Evolutionary conservation across 257 asterid species (phyloP).

Genomic region (Oldenlandia corymbosa): DNA sequence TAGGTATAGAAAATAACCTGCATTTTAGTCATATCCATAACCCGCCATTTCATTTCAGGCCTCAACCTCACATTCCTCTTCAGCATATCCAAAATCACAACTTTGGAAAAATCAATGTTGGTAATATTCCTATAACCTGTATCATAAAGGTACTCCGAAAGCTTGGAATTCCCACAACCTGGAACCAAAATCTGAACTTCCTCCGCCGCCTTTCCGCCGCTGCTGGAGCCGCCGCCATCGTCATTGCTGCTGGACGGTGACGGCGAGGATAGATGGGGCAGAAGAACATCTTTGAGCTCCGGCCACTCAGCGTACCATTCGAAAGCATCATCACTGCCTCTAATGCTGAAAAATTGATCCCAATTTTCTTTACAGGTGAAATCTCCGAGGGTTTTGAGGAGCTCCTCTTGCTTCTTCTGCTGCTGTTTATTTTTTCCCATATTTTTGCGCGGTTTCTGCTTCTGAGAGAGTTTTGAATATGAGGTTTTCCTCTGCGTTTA

Average conservation of each 20-base stretch:
- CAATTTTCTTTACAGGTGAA: constrained; percentile 84
- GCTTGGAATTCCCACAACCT: constrained; percentile 93
- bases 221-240: constrained; percentile 8
- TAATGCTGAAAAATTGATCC: constrained; percentile 74
- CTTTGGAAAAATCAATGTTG: constrained; percentile 86
- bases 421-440: constrained; percentile 39
- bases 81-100: constrained; percentile 78
- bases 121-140: constrained; percentile 58
- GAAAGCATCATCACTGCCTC: constrained; percentile 72
- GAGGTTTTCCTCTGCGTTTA: constrained; percentile 5
- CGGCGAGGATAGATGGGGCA: constrained; percentile 26
- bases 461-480: neutral
- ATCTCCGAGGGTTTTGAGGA: constrained; percentile 63
- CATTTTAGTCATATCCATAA: constrained; percentile 90
- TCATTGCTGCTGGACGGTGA: neutral
- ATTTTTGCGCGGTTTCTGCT: constrained; percentile 10
- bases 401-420: constrained; percentile 51
- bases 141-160: constrained; percentile 82
- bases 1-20: constrained; percentile 38
- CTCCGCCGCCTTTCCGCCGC: constrained; percentile 13
- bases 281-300: constrained; percentile 42
- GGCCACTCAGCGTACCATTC: constrained; percentile 98
- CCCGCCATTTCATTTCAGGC: constrained; percentile 92
- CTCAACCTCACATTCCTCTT: constrained; percentile 63
- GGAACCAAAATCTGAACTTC: constrained; percentile 62